A percentile compares a stretch with the other conserved stretches of the same genome.
Conservation (phyloP, 768 basidiomycete genomes). For the Psilocybe sp. region DNA sequence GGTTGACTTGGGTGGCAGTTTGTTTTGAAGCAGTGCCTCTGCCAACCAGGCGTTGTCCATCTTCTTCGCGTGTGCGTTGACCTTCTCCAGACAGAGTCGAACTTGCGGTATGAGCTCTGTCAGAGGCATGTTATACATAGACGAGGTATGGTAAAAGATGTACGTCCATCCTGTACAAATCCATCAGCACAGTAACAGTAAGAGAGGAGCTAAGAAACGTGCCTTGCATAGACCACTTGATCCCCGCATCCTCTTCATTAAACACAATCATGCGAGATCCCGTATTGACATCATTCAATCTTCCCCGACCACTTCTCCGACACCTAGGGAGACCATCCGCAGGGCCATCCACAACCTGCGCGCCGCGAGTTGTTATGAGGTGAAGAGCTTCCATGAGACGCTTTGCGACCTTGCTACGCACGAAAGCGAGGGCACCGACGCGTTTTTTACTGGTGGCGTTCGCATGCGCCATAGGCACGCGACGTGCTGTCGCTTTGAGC, state of each 20-base stretch:
- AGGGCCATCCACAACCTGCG: constrained; percentile 20
- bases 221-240: constrained; percentile 33
- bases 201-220: background rate
- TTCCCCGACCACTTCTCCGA: no score
- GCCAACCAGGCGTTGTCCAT: constrained; percentile 16
- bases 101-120: constrained; percentile 34
- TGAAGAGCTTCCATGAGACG: constrained; percentile 38
- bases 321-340: no score
- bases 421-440: constrained; percentile 26
- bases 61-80: constrained; percentile 6
- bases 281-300: no score
- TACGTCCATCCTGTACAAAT: constrained; percentile 48
- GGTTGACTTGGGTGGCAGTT: background rate
- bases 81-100: constrained; percentile 22
- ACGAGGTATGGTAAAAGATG: constrained; percentile 33
- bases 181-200: background rate
- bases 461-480: constrained; percentile 35
- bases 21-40: constrained; percentile 7
- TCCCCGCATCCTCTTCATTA: constrained; percentile 21
- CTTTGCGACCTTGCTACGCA: constrained; percentile 27
- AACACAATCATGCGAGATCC: constrained; percentile 5
- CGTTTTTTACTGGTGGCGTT: constrained; percentile 32
- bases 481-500: constrained; percentile 16
- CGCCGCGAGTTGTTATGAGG: constrained; percentile 39
- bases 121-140: constrained; percentile 44